Evolutionary conservation across 2,329 filamentous ascomycete species (phyloP), one percentile per base, ranked within the genome.

Genomic region (Nannizzia gypsea): DNA sequence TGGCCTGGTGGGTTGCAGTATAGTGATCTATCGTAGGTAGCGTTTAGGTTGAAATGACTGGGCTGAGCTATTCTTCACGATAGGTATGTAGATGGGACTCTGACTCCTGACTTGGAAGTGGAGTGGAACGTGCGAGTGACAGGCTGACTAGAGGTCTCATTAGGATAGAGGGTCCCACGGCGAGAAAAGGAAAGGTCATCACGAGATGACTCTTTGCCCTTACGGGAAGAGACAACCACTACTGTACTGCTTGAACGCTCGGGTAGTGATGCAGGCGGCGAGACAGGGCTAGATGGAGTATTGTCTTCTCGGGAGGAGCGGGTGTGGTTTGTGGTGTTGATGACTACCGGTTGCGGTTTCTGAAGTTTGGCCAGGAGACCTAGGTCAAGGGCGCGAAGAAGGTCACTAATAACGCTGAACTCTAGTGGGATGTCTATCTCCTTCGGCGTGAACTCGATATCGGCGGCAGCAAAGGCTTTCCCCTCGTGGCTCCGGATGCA

Each of bases 321-420:
- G 1, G 50, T 34, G 20, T 40, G 17, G 11, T 58, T 9, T 20
- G 60, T 26, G 42, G 61, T 55, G 40, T 62, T 42, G 50, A 62
- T 52, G 1, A 63, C 60, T 22, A 56, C 56, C 6, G 61, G 54
- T 28, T 52, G 22, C 2, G 56, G 55, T 28, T 59, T 56, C 24
- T 58, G 60, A 9, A 44, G 60, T 56, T 55, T 58, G 17, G 56
- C 56, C 17, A 60, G 46, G 22, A 78, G 64, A 4, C 76, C 76
- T 11, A 71, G 67, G 58, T 77, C 75, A 24, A 78, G 66, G 1
- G 76, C 76, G 6, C 71, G 69, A 8, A 78, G 67, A 15, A 79
- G 67, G 17, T 66, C 68, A 15, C 69, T 69, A 48, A 74, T 69
- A 5, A 69, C 68, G 5, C 63, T 63, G 61, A 67, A 74, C 44